Base-by-base conservation (phyloP, 2,329 filamentous ascomycete species). In the Verticillium alfalfae region DNA sequence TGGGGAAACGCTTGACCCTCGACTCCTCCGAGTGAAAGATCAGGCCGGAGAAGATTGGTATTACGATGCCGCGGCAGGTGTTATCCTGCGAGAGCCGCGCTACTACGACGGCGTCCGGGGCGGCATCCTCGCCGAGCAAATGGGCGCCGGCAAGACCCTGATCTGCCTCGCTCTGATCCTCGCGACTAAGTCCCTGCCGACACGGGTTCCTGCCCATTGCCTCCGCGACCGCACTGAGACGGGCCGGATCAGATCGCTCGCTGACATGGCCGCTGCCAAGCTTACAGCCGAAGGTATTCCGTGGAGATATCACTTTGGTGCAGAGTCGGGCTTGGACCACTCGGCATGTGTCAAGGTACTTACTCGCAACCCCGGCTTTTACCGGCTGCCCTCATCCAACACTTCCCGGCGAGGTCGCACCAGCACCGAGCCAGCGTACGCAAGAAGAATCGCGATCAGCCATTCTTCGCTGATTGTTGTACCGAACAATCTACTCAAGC, bases 131-230 rank as follows among this genome's bases (percentile, higher is more conserved):
- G 90, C 90, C 0, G 91, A 95, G 70, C 88, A 91, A 65, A 93
- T 93, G 90, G 89, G 89, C 6, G 77, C 84, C 0, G 93, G 94
- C 0, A 98, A 97, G 77, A 97, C 94, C 0, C 76, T 97, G 34
- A 96, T 97, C 12, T 94, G 90, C 65, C 76, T 98, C 18, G 82
- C 89, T 7, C 76, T 92, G 2, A 87, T 97, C 45, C 78, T 96
- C 34, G 88, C 92, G 2, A 96, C 92, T 0, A 87, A 84, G 67
- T 80, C 87, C 37, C 84, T 93, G 64, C 83, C 87, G 12, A 84
- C 91, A 5, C 76, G 34, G n/a, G 9, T 36, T 15, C 54, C 54
- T 31, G 54, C 54, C 15, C 45, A 52, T 12, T 52, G 45, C 18
- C 54, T 56, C 8, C 54, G 79, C 58, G 67, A 75, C 49, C 78